These are phyloP conservation scores for Exophiala sp. DNA, from an alignment of 2,329 filamentous ascomycete genomes.

Conservation along the genomic window DNA sequence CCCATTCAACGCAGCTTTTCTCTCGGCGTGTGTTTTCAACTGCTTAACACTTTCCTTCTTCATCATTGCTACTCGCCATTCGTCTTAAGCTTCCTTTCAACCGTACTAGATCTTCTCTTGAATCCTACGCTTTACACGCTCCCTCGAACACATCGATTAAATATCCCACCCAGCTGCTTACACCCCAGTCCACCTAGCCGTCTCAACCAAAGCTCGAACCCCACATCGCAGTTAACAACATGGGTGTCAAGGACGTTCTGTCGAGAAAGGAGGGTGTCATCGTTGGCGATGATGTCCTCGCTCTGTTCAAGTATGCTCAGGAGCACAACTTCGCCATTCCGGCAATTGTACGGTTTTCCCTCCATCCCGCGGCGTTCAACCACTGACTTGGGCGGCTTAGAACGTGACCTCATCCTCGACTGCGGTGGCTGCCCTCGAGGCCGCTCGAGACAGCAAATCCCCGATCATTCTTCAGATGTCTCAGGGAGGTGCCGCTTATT, in stretches of 20 bases:
- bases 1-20: neutral
- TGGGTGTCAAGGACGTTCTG: constrained; percentile 49
- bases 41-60: neutral
- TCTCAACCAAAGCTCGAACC: constrained; percentile 4
- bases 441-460: constrained; percentile 82
- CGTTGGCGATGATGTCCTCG: constrained; percentile 59
- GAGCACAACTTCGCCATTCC: constrained; percentile 84
- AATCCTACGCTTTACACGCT: neutral
- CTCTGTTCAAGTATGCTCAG: constrained; percentile 83
- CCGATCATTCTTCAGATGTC: constrained; percentile 91
- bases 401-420: constrained; percentile 94
- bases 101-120: too few species aligned
- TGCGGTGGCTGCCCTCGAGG: constrained; percentile 81
- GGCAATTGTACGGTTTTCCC: constrained; percentile 54
- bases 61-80: neutral
- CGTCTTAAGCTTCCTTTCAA: neutral
- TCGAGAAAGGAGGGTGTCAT: constrained; percentile 61
- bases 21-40: neutral
- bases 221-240: constrained; percentile 15
- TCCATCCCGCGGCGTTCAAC: neutral
- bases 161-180: neutral
- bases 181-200: neutral
- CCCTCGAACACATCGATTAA: neutral
- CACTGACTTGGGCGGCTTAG: constrained; percentile 32
- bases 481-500: constrained; percentile 89